Conservation (phyloP, 73 alveolate genomes). For the Tetrahymena elliotti region DNA sequence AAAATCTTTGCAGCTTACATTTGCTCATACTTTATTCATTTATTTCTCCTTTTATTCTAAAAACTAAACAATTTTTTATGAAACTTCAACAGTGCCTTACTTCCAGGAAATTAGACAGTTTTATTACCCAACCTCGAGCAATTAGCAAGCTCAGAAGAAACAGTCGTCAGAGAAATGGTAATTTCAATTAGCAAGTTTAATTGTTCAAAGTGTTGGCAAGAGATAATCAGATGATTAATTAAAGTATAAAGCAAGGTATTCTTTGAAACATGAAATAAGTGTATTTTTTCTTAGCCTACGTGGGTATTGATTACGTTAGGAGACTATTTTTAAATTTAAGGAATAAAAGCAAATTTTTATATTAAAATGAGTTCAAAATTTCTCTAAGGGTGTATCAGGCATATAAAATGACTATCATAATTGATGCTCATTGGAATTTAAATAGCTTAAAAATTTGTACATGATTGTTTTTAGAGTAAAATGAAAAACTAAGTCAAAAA, state of each 20-base stretch:
- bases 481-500: neutral
- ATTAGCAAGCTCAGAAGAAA: slow-evolving; percentile 62
- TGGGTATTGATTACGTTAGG: neutral
- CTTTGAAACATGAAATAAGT: neutral
- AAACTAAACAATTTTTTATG: neutral
- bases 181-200: neutral
- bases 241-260: neutral
- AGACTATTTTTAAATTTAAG: neutral
- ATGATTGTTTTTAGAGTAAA: neutral
- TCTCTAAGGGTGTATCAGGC: neutral
- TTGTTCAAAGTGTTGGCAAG: neutral
- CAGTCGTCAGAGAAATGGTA: slow-evolving; percentile 62
- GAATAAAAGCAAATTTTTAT: neutral
- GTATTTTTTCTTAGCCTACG: neutral
- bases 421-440: neutral
- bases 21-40: neutral
- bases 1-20: neutral
- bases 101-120: neutral
- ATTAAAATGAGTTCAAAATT: too few species aligned
- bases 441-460: neutral
- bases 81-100: neutral
- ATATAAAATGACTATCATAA: neutral
- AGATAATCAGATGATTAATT: neutral
- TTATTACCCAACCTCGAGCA: slow-evolving; percentile 50
- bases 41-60: neutral